Percentiles rank a stretch among this genome's conserved stretches.
phyloP scores from a whole-genome alignment of 2,329 filamentous ascomycete genomes.

The Hansfordia pulvinata region DNA sequence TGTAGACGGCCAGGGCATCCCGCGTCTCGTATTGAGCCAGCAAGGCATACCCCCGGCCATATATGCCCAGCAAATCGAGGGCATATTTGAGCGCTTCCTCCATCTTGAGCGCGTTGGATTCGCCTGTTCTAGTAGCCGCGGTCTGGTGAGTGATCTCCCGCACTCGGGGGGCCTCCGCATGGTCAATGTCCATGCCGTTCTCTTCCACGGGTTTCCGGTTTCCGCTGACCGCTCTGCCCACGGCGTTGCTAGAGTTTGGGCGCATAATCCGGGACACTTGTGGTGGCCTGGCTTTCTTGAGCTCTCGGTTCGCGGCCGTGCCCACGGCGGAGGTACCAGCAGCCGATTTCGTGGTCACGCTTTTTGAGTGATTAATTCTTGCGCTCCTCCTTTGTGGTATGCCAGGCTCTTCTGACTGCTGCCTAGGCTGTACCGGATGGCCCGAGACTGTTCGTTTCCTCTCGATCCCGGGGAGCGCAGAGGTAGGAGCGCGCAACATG shows the following conservation, averaged over 20 bases:
- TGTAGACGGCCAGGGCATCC: slow-evolving; percentile 64
- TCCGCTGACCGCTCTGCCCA: slow-evolving; percentile 79
- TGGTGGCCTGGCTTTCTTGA: slow-evolving; percentile 74
- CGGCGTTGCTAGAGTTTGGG: slow-evolving; percentile 54
- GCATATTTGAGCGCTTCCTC: slow-evolving; percentile 66
- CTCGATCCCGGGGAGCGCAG: slow-evolving; percentile 36
- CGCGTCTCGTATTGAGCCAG: slow-evolving; percentile 67
- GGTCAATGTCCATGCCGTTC: slow-evolving; percentile 55
- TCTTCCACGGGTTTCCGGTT: slow-evolving; percentile 66
- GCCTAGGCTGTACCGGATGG: slow-evolving; percentile 45
- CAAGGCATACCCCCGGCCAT: slow-evolving; percentile 68
- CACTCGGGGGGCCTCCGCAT: slow-evolving; percentile 40
- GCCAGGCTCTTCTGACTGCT: slow-evolving; percentile 45
- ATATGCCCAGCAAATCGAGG: slow-evolving; percentile 67
- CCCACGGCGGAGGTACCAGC: slow-evolving; percentile 42
- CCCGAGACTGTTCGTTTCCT: slow-evolving; percentile 91
- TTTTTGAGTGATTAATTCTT: slow-evolving; percentile 54
- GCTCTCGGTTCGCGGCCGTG: slow-evolving; percentile 51
- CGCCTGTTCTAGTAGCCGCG: slow-evolving; percentile 23
- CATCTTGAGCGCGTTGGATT: slow-evolving; percentile 46
- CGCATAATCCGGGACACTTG: no score
- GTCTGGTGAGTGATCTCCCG: slow-evolving; percentile 28
- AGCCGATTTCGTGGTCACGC: slow-evolving; percentile 52
- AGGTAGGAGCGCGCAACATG: slow-evolving; percentile 22
- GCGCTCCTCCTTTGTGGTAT: slow-evolving; percentile 57